Base-by-base conservation (phyloP, 352 stramenopile genomes). In the Aphanomyces invadans region DNA sequence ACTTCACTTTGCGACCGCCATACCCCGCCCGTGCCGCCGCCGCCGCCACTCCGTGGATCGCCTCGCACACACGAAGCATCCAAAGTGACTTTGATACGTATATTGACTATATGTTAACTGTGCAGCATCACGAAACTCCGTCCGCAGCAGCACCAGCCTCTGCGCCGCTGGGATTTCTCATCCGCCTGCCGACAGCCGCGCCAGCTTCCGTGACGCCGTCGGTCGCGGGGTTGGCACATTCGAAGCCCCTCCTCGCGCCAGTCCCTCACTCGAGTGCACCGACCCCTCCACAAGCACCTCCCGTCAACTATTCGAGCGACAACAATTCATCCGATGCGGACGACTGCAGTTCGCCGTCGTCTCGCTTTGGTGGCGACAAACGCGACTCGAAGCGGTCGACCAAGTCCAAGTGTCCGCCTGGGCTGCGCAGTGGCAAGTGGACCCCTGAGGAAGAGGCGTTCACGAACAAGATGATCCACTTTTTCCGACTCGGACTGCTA, bases 381-480 rank as follows among this genome's bases (percentile, higher is more conserved):
- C 12, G 23, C 39, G 45, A 64, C 2, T 79, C 87, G 67, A 93
- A 93, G 70, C 79, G 85, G 0, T 94, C 85, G 26, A 94, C 85
- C 51, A 94, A 92, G 71, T 91, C 81, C 67, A 94, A 94, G 73
- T 92, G 83, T 49, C 77, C 83, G 5, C 85, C 85, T 0, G 85
- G 85, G 2, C 72, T 94, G 23, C 83, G 85, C 26, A 92, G 81
- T 31, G 85, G 85, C 71, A 94, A 94, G 71, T 95, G 86, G 86
- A 95, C 86, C 9, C 64, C 74, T 9, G 82, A 92, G 48, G 86
- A 95, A 70, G 82, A 92, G 52, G 73, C 77, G 52, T 95, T 86
- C 65, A 92, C 86, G 1, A 90, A 90, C 60, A 77, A 82, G 74
- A 80, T 92, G 63, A 95, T 92, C 67, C 76, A 92, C 73, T 95